Base-by-base conservation (phyloP, 2,329 filamentous ascomycete genomes). In the Fusarium sp. region DNA sequence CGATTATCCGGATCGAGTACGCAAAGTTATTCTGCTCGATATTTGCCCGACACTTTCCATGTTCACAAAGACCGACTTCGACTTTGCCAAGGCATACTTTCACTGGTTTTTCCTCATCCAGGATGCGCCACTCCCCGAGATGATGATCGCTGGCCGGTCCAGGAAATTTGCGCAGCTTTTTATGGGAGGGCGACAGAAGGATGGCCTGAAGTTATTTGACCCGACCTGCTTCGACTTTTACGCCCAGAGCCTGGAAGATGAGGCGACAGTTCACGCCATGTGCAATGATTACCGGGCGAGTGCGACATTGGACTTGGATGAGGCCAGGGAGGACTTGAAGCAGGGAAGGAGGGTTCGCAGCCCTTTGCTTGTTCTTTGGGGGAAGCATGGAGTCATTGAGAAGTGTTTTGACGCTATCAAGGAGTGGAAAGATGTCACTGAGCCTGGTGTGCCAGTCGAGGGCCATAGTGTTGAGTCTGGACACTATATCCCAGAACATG, bases 61-160 rank as follows among this genome's bases (percentile, higher is more conserved):
- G 86, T 90, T 86, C 80, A 80, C 81, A 58, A 79, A 83, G 17
- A 84, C 84, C 4, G 72, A 84, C 61, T 73, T 82, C 6, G 79
- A 80, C 0, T 86, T 89, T 68, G 86, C 87, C 1, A 82, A 81
- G 32, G 83, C 84, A 1, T 90, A 90, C 78, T 90, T 87, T 74
- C 89, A 91, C 79, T 91, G 89, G 88, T 89, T 89, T 62, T 87
- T 90, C 71, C 83, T 90, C 22, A 87, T 89, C 10, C 89, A 91
- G 76, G 78, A 81, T 1, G 80, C 80, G 6, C 86, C 89, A 0
- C 83, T 90, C 6, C 88, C 86, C 0, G 88, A 90, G 75, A 84
- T 82, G 45, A 80, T 89, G 56, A 85, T 86, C 70, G 80, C 79
- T 0, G 79, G 76, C 0, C 77, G 81, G 27, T 83, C 85, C 4